Base-by-base conservation (phyloP, 2,329 filamentous ascomycete genomes). In the Sporothrix luriei region DNA sequence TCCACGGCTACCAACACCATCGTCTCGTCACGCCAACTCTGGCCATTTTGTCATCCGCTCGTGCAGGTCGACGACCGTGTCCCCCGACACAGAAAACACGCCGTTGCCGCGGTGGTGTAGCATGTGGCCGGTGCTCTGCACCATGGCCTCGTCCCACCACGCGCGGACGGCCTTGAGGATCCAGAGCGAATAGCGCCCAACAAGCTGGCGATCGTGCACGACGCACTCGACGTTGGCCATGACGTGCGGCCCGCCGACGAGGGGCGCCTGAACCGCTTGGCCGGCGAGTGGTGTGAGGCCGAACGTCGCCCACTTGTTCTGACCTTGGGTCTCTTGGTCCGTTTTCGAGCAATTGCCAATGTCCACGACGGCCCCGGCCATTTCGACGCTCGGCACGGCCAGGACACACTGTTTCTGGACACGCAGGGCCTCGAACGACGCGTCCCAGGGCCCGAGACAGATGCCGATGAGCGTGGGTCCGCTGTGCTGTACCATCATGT, bases 401-500 rank as follows among this genome's bases (percentile, higher is more conserved):
- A 79, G 75, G 29, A 79, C 78, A 66, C 78, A 79, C 69, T 78
- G 74, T 33, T 75, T 73, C 62, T 72, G 73, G 71, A 72, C 71
- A 26, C 75, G 75, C n/a, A 79, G 76, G 0, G 71, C 29, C 5
- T 72, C 72, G 68, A 77, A 78, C 24, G 75, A 76, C 43, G 77
- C 76, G 52, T 78, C 77, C 78, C 78, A 79, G 2, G 76, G 78
- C 26, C 78, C 78, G 13, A 79, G 73, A 43, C 72, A 75, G 48
- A 77, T 75, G 48, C 76, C 77, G 43, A 79, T 73, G 9, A 79
- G 74, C 29, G 76, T 75, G 1, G 78, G 78, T 19, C 73, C 74
- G 64, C 77, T 76, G 72, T 79, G 77, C 71, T 78, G 77, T 69
- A 79, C 74, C 71, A 79, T 76, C 77, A 79, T 79, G 72, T 79